Evolutionary conservation across 2,329 filamentous ascomycete species (phyloP).

Genomic region (Beauveria bassiana): DNA sequence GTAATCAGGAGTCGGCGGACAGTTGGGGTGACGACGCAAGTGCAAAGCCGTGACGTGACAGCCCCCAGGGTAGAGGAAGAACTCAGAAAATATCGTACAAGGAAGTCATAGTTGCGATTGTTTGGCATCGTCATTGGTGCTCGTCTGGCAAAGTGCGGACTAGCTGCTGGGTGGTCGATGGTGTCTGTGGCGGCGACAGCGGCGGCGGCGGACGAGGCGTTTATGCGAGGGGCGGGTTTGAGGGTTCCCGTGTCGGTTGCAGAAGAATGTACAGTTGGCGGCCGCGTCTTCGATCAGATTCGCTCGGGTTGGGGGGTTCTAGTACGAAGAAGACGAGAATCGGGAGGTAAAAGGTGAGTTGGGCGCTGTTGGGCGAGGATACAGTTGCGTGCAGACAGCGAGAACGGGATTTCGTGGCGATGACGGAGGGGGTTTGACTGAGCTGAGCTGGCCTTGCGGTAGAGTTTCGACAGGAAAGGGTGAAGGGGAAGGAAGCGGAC

Average conservation of each 20-base stretch:
- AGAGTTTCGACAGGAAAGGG: conserved; percentile 8
- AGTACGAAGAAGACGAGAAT: background rate
- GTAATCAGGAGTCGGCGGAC: background rate
- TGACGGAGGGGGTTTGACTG: conserved; percentile 7
- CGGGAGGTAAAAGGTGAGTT: background rate
- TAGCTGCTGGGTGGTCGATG: background rate
- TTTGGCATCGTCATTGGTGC: conserved; percentile 67
- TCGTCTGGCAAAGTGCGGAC: background rate
- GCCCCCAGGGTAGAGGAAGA: conserved; percentile 14
- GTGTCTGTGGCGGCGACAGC: background rate
- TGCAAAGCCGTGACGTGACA: background rate
- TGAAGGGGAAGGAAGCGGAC: conserved; percentile 7
- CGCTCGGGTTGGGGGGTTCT: background rate
- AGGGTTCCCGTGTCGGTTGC: background rate
- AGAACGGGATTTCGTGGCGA: background rate
- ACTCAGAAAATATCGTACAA: conserved; percentile 52
- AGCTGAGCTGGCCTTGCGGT: background rate
- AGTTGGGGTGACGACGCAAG: background rate
- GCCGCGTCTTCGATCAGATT: background rate
- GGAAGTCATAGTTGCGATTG: conserved; percentile 98
- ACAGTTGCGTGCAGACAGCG: background rate
- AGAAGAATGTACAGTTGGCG: background rate
- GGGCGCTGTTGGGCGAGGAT: background rate
- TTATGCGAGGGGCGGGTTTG: conserved; percentile 2
- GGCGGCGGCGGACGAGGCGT: background rate